Base-by-base conservation (phyloP, 768 basidiomycete species). In the Roridomyces roridus region DNA sequence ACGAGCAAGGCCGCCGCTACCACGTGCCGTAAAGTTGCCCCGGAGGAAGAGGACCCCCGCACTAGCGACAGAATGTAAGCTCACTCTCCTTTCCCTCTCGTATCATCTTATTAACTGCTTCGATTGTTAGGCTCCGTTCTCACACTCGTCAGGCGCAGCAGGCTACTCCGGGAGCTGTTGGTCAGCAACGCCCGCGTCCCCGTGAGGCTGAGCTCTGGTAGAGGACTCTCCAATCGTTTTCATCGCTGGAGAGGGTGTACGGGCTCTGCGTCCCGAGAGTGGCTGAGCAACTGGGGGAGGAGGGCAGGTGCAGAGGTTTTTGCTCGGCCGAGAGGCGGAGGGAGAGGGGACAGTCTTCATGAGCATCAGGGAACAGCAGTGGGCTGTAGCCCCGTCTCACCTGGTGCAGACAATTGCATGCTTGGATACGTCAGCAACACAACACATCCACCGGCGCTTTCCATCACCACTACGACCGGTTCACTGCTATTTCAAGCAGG, bases 131-230 rank as follows among this genome's bases (percentile, higher is more conserved):
- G 89, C 86, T 93, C 65, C 91, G 91, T 66, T 93, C 91, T 58
- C 90, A 91, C 79, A 92, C 88, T 64, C 88, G 91, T 67, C 91
- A 92, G 76, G 85, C 83, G 63, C 89, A 91, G 70, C 87, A 87
- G 65, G 75, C 78, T 51, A 76, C 75, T 35, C 78, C 86, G 40
- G 84, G 75, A 41, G 72, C 80, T 52, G 75, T 77, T 57, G 77
- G 77, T 12, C 81, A 81, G 62, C 78, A 77, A 55, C 77, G 68
- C 69, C 23, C 34, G 49, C 78, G 80, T 45, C 76, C 78, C 37
- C 78, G 80, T 56, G 82, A 82, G 39, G 74, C 74, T 40, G 83
- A 85, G 60, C 74, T 84, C 51, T 85, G 84, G 84, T 85, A 82
- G 80, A 78, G 67, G 70, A 66, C 45, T 57, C 45, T 51, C 47